Percentiles rank a stretch among this genome's conserved stretches.
phyloP scores from a whole-genome alignment of 306 rosid genomes.

The Citrullus mucosospermus region DNA sequence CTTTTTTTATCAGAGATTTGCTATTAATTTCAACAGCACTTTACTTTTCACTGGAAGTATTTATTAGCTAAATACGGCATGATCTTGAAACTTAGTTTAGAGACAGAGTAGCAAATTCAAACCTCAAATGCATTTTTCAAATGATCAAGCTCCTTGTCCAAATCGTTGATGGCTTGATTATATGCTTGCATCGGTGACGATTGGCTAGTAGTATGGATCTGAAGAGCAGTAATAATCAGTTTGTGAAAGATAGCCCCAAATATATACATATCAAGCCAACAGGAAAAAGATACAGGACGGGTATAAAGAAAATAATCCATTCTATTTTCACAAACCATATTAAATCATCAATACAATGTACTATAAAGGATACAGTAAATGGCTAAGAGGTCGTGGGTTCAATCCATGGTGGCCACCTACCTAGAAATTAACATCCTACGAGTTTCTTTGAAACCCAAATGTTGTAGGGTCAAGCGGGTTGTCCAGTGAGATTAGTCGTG shows the following conservation, averaged over 20 bases:
- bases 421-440: too few relatives aligned
- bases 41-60: neutral
- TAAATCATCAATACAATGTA: neutral
- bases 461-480: too few relatives aligned
- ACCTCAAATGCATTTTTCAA: conserved; percentile 76
- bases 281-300: neutral
- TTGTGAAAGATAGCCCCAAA: neutral
- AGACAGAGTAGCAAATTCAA: neutral
- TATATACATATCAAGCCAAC: neutral
- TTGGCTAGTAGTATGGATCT: conserved; percentile 87
- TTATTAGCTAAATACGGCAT: neutral
- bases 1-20: too few relatives aligned
- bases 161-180: conserved; percentile 88
- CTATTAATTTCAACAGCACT: neutral
- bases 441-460: too few relatives aligned
- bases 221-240: neutral
- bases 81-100: neutral
- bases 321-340: too few relatives aligned
- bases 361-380: neutral
- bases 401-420: too few relatives aligned
- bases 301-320: neutral
- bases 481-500: too few relatives aligned
- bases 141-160: conserved; percentile 72
- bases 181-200: conserved; percentile 95
- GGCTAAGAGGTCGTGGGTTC: too few relatives aligned